Percentiles rank a stretch among this genome's conserved stretches.
phyloP scores from a whole-genome alignment of 1,139 yeast genomes.

The Zygotorulaspora mrakii region DNA sequence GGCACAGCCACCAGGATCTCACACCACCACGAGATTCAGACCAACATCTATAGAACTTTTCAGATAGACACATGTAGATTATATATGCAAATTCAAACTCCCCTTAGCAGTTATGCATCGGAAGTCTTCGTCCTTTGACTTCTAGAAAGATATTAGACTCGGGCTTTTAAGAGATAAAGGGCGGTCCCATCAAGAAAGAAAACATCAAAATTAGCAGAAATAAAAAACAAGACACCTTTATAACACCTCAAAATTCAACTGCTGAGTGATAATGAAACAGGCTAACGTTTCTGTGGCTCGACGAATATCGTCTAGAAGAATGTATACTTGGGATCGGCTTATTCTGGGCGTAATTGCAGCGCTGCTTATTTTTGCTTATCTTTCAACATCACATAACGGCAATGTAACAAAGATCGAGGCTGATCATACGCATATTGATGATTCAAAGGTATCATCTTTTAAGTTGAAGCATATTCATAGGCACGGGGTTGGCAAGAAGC shows the following conservation, averaged over 20 bases:
- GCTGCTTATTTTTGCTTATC: neutral
- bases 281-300: neutral
- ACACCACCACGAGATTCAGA: neutral
- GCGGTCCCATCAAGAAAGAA: neutral
- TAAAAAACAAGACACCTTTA: neutral
- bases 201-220: neutral
- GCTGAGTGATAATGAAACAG: neutral
- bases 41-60: conserved; percentile 1
- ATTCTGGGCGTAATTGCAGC: neutral
- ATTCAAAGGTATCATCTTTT: conserved; percentile 8
- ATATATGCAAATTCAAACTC: no score
- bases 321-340: neutral
- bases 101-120: no score
- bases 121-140: no score
- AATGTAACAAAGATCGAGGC: no score
- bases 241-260: neutral
- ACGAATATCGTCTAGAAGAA: conserved; percentile 1
- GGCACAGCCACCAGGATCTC: neutral
- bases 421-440: no score
- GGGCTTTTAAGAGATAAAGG: conserved; percentile 2
- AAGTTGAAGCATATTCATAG: conserved; percentile 19
- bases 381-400: neutral
- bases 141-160: no score
- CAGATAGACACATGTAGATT: neutral
- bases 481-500: conserved; percentile 21